Conservation (phyloP, 1,284 basidiomycete genomes). For the Hypsizygus ulmarius region DNA sequence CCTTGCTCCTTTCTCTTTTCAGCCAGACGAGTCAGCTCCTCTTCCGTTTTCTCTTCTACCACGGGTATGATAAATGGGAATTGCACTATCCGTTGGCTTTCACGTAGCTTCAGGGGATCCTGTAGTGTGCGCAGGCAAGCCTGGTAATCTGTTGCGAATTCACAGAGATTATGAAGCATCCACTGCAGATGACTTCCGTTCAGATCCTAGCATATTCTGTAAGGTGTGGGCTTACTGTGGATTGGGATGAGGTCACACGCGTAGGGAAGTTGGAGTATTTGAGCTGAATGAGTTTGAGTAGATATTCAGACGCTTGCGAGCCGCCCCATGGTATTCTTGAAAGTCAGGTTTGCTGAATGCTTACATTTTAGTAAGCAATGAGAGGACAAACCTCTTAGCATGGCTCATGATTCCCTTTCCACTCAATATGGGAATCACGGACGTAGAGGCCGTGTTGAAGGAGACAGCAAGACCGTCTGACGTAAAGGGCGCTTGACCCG, state of each 20-base stretch:
- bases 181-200: constrained; percentile 47
- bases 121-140: constrained; percentile 63
- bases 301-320: constrained; percentile 85
- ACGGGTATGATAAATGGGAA: constrained; percentile 77
- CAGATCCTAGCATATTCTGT: not conserved
- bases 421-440: constrained; percentile 80
- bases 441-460: constrained; percentile 84
- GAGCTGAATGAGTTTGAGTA: constrained; percentile 90
- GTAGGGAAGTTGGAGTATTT: constrained; percentile 92
- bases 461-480: constrained; percentile 81
- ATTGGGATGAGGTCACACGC: constrained; percentile 53
- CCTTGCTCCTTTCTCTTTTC: constrained; percentile 87
- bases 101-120: constrained; percentile 63
- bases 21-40: constrained; percentile 76
- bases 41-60: constrained; percentile 86
- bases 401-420: constrained; percentile 81
- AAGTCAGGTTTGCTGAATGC: not conserved
- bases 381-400: constrained; percentile 68
- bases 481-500: constrained; percentile 36
- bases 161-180: constrained; percentile 88
- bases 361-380: not conserved
- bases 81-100: constrained; percentile 74
- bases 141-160: constrained; percentile 81
- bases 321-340: constrained; percentile 91
- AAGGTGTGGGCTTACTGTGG: constrained; percentile 43